Conservation (phyloP, 768 basidiomycete species). For the Scleroderma citrinum region DNA sequence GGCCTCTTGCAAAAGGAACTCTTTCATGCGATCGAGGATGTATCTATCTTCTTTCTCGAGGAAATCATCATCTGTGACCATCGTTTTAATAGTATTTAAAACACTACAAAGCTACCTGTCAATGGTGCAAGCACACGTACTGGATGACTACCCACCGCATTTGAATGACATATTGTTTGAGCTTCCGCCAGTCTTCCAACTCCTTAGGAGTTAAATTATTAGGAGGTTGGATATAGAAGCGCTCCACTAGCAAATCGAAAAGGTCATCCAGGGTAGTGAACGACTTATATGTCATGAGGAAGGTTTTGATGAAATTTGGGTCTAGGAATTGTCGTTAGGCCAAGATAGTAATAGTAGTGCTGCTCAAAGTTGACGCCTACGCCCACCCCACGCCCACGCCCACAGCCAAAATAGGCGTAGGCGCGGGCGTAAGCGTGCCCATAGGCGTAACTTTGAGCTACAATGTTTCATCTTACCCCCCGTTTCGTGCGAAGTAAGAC, state of each 20-base stretch:
- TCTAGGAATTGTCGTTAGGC: conserved; percentile 37
- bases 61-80: conserved; percentile 79
- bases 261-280: conserved; percentile 83
- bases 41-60: conserved; percentile 83
- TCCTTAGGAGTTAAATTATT: conserved; percentile 56
- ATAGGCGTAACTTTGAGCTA: too few species aligned
- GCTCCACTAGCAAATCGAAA: conserved; percentile 71
- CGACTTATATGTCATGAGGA: conserved; percentile 94
- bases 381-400: too few species aligned
- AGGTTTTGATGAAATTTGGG: conserved; percentile 76
- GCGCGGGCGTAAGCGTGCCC: too few species aligned
- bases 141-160: conserved; percentile 55
- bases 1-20: conserved; percentile 65
- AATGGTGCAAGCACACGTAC: conserved; percentile 1
- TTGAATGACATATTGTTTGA: conserved; percentile 84
- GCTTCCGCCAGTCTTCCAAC: conserved; percentile 69
- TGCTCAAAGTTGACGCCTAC: too few species aligned
- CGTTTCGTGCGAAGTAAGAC: conserved; percentile 86
- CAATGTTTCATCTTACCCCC: conserved; percentile 51
- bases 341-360: background rate
- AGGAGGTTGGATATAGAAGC: conserved; percentile 78
- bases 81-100: conserved; percentile 83
- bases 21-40: conserved; percentile 76
- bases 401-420: too few species aligned
- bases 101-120: conserved; percentile 39